Evolutionary conservation across 129 eudicot genomes (phyloP).

Genomic region (Helianthus tuberosus): DNA sequence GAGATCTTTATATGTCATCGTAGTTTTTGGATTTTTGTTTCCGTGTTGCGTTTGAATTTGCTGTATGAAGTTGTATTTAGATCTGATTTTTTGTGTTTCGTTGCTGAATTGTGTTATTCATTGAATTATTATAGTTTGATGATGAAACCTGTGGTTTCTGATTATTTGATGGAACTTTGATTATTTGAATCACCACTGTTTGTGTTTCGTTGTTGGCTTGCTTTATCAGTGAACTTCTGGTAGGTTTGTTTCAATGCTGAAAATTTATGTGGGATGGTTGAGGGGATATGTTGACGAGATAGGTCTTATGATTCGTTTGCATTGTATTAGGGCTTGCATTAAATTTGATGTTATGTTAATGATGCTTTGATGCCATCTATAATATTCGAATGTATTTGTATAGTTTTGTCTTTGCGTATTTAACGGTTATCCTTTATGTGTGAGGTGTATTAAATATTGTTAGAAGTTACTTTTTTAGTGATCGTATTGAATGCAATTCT

Average conservation of each 20-base stretch:
- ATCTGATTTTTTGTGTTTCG: too few species aligned
- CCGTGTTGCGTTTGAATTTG: neutral
- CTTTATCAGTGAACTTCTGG: too few species aligned
- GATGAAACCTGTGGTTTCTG: neutral
- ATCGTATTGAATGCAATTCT: neutral
- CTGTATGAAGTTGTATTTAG: neutral
- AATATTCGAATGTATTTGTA: neutral
- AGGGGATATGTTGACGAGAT: neutral
- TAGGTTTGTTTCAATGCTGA: too few species aligned
- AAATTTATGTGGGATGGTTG: too few species aligned
- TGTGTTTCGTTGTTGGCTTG: too few species aligned
- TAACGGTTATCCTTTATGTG: neutral
- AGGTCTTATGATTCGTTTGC: neutral
- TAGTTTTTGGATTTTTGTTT: constrained; percentile 1
- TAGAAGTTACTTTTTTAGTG: neutral
- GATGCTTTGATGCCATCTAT: neutral
- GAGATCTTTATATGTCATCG: neutral
- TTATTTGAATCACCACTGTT: too few species aligned
- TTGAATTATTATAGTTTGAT: too few species aligned
- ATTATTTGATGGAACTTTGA: neutral
- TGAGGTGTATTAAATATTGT: neutral
- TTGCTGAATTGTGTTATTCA: too few species aligned
- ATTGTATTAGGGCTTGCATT: neutral
- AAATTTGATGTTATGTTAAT: neutral
- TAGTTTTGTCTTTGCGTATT: neutral